Evolutionary conservation across 2,329 filamentous ascomycete species (phyloP), one percentile per base, ranked within the genome.

Genomic region (Scedosporium boydii): DNA sequence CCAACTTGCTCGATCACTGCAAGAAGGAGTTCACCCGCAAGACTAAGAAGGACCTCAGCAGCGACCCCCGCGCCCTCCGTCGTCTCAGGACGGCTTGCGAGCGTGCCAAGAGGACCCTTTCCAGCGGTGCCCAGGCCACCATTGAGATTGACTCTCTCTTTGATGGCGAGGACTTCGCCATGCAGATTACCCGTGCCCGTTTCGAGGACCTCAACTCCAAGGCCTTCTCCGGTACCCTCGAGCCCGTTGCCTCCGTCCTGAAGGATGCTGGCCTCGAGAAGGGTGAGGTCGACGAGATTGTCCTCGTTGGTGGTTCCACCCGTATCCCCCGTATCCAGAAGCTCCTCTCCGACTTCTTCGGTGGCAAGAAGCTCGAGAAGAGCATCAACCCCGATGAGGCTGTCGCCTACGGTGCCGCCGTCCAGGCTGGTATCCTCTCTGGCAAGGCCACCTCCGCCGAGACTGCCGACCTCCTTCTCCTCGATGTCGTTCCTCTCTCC

Each of bases 281-380:
- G 90, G 84, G 78, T 78, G 88, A 86, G 74, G 93, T 99, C 72
- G 92, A 98, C 76, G 95, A 99, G 85, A 96, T 99, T 69, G 95
- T 99, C 72, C 90, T 99, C 73, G 95, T 99, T 74, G 95, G 95
- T 87, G 95, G 95, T 71, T 97, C 93, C 67, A 99, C 95, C 74
- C 95, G 95, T 91, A 99, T 99, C 71, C 95, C 95, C 74, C 87
- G 88, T 77, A 96, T 99, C 78, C 95, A 99, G 88, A 98, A 98
- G 87, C 89, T 99, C 69, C 88, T 99, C 69, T 93, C 88, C 82
- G 95, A 99, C 80, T 97, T 93, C 87, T 99, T 99, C 83, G 90
- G 96, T 77, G 93, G 93, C 80, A 99, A 99, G 91, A 97, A 99
- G 89, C 91, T 97, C 69, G 93, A 98, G 87, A 98, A 97, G 86